phyloP scores from a whole-genome alignment of 768 basidiomycete genomes.

The Amanita pallidorosea region DNA sequence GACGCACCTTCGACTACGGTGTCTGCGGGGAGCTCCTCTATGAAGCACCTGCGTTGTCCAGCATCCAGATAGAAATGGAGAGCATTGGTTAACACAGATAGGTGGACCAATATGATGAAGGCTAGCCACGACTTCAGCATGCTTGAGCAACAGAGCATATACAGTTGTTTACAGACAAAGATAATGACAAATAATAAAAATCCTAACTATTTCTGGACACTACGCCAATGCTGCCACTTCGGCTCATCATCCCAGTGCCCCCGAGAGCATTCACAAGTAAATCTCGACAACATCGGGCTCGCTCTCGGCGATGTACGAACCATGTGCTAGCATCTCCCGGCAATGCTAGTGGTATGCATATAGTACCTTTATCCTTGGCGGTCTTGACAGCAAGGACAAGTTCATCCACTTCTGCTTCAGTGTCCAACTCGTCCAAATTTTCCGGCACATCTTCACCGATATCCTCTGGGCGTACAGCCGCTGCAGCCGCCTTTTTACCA shows the following conservation, averaged over 20 bases:
- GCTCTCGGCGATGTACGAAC: slow-evolving; percentile 71
- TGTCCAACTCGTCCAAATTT: slow-evolving; percentile 72
- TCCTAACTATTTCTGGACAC: slow-evolving; percentile 1
- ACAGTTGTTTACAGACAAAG: slow-evolving; percentile 11
- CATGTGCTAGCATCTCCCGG: slow-evolving; percentile 69
- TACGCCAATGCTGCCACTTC: slow-evolving; percentile 17
- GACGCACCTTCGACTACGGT: slow-evolving; percentile 86
- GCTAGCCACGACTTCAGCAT: slow-evolving; percentile 18
- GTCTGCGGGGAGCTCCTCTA: slow-evolving; percentile 91
- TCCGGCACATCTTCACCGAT: slow-evolving; percentile 52
- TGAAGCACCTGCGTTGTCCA: slow-evolving; percentile 88
- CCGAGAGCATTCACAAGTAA: slow-evolving; percentile 43
- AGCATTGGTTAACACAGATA: slow-evolving; percentile 46
- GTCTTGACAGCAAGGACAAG: slow-evolving; percentile 51
- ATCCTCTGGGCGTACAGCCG: slow-evolving; percentile 36
- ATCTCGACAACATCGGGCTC: slow-evolving; percentile 48
- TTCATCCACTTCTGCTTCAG: slow-evolving; percentile 75
- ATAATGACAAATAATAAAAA: slow-evolving; percentile 7
- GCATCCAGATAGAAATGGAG: slow-evolving; percentile 97
- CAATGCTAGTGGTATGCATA: slow-evolving; percentile 59
- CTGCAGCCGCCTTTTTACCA: slow-evolving; percentile 50
- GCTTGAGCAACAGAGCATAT: not conserved
- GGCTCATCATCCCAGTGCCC: slow-evolving; percentile 21
- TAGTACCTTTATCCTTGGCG: slow-evolving; percentile 45
- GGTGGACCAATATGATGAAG: slow-evolving; percentile 18